phyloP scores from a whole-genome alignment of 306 rosid genomes.

The Begonia loranthoides region DNA sequence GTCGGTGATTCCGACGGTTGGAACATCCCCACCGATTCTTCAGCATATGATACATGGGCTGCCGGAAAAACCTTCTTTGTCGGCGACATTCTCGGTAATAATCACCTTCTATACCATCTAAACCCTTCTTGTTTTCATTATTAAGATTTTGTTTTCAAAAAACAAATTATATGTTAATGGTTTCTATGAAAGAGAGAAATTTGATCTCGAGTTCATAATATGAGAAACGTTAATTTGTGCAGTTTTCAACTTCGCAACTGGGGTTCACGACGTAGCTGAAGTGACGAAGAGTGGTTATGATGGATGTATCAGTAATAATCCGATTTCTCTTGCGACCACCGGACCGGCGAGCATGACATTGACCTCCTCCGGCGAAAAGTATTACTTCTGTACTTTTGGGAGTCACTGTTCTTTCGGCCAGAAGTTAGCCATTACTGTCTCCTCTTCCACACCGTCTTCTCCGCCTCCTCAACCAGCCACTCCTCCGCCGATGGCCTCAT shows the following conservation, averaged over 20 bases:
- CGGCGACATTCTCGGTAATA: slow-evolving; percentile 2
- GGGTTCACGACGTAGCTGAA: neutral
- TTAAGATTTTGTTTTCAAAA: neutral
- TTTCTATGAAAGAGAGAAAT: neutral
- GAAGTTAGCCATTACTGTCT: neutral
- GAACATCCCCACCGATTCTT: neutral
- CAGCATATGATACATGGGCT: neutral
- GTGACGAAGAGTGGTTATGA: neutral
- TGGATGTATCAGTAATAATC: neutral
- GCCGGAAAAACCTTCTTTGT: neutral
- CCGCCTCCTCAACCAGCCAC: neutral
- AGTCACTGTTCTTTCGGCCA: neutral
- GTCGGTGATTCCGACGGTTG: neutral
- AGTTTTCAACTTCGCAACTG: neutral
- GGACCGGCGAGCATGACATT: neutral
- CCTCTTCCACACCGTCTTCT: neutral
- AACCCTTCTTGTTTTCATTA: no score
- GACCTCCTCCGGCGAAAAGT: neutral
- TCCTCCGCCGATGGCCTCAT: neutral
- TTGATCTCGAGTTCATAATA: no score
- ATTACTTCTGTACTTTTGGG: neutral
- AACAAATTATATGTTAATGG: neutral
- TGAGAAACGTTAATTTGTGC: neutral
- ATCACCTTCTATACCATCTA: neutral
- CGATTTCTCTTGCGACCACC: neutral